phyloP scores from a whole-genome alignment of 805 yeast species.

The Saccharomycopsis sp. region DNA sequence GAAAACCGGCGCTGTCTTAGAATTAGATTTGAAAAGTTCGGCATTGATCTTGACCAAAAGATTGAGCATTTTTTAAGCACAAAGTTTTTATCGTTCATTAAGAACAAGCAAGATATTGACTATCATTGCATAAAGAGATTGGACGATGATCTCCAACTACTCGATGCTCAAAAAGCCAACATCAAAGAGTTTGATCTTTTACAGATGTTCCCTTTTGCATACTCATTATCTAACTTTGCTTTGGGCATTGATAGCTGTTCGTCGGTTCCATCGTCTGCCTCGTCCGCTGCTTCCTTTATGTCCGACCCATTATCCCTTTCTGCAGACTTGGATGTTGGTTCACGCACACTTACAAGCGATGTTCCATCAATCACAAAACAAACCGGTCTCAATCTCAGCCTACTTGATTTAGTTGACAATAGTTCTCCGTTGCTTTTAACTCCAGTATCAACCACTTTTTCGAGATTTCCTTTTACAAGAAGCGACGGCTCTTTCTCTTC shows the following conservation, averaged over 20 bases:
- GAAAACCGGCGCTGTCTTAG: neutral
- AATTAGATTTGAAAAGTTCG: neutral
- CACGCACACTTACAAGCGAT: conserved; percentile 2
- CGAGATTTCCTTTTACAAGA: neutral
- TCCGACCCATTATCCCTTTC: neutral
- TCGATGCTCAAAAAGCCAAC: conserved; percentile 7
- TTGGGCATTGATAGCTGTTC: conserved; percentile 10
- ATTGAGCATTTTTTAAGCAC: neutral
- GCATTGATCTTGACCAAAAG: neutral
- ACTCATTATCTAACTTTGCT: conserved; percentile 9
- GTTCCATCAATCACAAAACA: neutral
- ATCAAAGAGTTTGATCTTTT: conserved; percentile 5
- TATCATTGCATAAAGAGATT: neutral
- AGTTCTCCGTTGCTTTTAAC: neutral
- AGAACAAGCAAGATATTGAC: neutral
- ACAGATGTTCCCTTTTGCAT: conserved; percentile 3
- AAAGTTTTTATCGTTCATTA: neutral
- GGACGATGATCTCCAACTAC: neutral
- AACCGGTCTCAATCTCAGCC: neutral
- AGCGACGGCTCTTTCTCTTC: neutral
- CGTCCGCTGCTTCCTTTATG: neutral
- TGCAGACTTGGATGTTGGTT: neutral
- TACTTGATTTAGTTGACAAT: conserved; percentile 1
- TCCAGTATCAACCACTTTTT: neutral
- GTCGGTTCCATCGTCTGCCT: neutral